Conservation (phyloP, 306 rosid species). For the Acacia crassicarpa region DNA sequence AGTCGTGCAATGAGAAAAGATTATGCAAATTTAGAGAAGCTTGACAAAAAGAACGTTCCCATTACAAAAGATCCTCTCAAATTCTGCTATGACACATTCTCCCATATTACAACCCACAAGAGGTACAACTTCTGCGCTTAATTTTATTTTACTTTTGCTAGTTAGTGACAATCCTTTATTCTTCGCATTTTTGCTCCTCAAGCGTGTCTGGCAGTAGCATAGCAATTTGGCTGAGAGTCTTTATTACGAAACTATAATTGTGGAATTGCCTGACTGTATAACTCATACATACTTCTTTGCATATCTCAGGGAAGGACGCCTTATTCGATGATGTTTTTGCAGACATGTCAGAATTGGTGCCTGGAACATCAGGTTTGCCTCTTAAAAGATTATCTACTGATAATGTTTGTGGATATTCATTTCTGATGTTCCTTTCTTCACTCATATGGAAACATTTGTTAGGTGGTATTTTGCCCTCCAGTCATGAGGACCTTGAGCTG, state of each 20-base stretch:
- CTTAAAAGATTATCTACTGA: slow-evolving; percentile 6
- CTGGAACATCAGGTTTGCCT: slow-evolving; percentile 61
- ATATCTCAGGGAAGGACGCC: slow-evolving; percentile 58
- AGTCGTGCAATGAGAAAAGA: too few relatives aligned
- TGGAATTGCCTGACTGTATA: slow-evolving; percentile 10
- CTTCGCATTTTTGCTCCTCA: background rate
- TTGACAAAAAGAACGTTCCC: background rate
- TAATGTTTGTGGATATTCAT: slow-evolving; percentile 12
- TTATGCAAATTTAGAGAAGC: too few relatives aligned
- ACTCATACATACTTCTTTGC: slow-evolving; percentile 13
- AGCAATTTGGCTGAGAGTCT: background rate
- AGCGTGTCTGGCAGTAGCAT: background rate
- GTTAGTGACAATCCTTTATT: background rate
- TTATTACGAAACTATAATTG: background rate
- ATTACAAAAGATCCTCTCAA: background rate
- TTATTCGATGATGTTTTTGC: slow-evolving; percentile 57
- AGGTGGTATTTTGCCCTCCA: slow-evolving; percentile 54
- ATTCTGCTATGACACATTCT: background rate
- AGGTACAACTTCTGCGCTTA: too few relatives aligned
- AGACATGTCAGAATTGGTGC: slow-evolving; percentile 53
- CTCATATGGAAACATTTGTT: slow-evolving; percentile 30
- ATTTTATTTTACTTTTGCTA: too few relatives aligned
- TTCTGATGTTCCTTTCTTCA: slow-evolving; percentile 24
- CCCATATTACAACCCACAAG: too few relatives aligned
- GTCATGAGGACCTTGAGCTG: slow-evolving; percentile 59